These are phyloP conservation scores for Quercus gilva DNA, from an alignment of 306 rosid genomes.

Conservation along the genomic window DNA sequence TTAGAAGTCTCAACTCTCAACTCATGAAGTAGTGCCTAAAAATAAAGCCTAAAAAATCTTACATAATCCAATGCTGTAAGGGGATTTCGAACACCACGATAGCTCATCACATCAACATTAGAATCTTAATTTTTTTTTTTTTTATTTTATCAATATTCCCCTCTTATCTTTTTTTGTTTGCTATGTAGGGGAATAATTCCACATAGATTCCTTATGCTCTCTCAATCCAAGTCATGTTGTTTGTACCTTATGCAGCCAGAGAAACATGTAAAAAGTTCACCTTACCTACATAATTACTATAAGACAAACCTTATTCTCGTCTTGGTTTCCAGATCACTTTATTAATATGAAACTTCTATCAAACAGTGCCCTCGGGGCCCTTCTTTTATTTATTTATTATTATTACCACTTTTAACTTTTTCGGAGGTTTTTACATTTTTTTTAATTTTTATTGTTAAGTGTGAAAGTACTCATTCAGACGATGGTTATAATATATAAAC, in stretches of 20 bases:
- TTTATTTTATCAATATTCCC: background rate
- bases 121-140: background rate
- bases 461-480: no score
- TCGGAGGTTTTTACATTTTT: no score
- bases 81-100: background rate
- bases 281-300: background rate
- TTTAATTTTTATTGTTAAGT: no score
- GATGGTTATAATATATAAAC: no score
- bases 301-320: background rate
- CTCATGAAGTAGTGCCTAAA: background rate
- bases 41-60: background rate
- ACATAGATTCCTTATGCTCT: conserved; percentile 10
- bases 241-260: background rate
- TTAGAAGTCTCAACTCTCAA: background rate
- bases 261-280: background rate
- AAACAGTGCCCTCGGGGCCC: no score
- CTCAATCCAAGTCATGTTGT: background rate
- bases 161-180: background rate
- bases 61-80: background rate
- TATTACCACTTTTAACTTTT: no score
- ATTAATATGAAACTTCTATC: background rate
- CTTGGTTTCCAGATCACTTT: background rate
- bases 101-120: background rate
- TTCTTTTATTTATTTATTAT: no score
- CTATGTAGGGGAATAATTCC: background rate